Percentiles rank a stretch among this genome's conserved stretches.
phyloP scores from a whole-genome alignment of 1,284 basidiomycete species.

The Microbotryum scabiosae region DNA sequence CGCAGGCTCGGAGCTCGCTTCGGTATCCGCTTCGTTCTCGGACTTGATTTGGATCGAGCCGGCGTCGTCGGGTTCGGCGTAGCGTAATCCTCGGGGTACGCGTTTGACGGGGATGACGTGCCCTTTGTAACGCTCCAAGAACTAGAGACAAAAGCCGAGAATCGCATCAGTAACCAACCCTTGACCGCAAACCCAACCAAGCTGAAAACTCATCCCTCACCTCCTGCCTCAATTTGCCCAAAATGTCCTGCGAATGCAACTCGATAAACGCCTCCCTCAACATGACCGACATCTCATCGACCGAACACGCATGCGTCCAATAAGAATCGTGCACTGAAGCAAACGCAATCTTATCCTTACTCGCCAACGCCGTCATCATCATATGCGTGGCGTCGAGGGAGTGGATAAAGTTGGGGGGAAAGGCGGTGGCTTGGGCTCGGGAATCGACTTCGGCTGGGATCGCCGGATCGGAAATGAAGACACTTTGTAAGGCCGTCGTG shows the following conservation, averaged over 20 bases:
- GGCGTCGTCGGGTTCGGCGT: not conserved
- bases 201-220: conserved; percentile 39
- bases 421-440: conserved; percentile 84
- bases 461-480: conserved; percentile 88
- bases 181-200: no score
- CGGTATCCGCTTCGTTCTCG: conserved; percentile 31
- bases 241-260: conserved; percentile 78
- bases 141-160: conserved; percentile 46
- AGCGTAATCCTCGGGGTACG: conserved; percentile 25
- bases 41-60: conserved; percentile 39
- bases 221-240: conserved; percentile 46
- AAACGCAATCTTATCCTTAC: conserved; percentile 66
- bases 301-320: conserved; percentile 88
- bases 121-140: conserved; percentile 65
- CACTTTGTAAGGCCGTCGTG: conserved; percentile 75
- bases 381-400: conserved; percentile 97
- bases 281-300: conserved; percentile 80
- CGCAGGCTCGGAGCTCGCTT: conserved; percentile 8
- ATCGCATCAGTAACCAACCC: not conserved
- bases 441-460: conserved; percentile 71
- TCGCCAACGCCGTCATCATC: conserved; percentile 93
- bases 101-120: conserved; percentile 61
- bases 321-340: conserved; percentile 98
- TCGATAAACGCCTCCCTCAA: conserved; percentile 92
- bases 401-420: conserved; percentile 99